Evolutionary conservation across 1,139 yeast species (phyloP).

Genomic region (Blastobotrys capitulatus): DNA sequence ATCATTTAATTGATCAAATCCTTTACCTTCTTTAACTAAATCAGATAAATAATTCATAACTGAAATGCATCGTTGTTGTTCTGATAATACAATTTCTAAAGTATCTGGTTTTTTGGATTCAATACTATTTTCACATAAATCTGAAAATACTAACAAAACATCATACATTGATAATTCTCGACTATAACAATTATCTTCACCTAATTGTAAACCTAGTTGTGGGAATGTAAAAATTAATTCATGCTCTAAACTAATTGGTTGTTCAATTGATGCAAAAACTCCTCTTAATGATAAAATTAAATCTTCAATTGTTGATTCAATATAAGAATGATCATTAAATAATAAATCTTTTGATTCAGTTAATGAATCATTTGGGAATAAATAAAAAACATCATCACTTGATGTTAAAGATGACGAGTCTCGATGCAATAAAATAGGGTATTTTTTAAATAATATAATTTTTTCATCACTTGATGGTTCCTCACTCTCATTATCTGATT

Average conservation of each 20-base stretch:
- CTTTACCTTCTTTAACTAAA: constrained; percentile 21
- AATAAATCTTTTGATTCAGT: background rate
- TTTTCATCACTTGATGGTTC: background rate
- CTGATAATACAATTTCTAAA: constrained; percentile 14
- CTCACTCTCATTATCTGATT: background rate
- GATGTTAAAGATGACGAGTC: background rate
- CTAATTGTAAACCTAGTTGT: constrained; percentile 19
- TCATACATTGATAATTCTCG: constrained; percentile 23
- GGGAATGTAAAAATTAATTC: constrained; percentile 22
- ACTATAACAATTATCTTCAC: constrained; percentile 25
- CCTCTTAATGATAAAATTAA: constrained; percentile 20
- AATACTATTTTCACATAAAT: constrained; percentile 15
- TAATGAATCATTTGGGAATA: constrained; percentile 2
- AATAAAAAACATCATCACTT: constrained; percentile 1
- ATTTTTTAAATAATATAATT: constrained; percentile 1
- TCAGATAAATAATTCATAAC: constrained; percentile 20
- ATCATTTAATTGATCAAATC: too few species aligned
- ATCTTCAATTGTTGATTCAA: constrained; percentile 3
- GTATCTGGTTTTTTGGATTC: constrained; percentile 13
- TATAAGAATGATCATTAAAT: constrained; percentile 1
- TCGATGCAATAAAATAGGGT: constrained; percentile 4
- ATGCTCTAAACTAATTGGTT: constrained; percentile 15
- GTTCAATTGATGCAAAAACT: constrained; percentile 13
- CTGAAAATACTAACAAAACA: constrained; percentile 19
- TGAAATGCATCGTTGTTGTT: constrained; percentile 21